phyloP scores from a whole-genome alignment of 495 filamentous ascomycete genomes.

The Aspergillus sclerotiicarbonarius region DNA sequence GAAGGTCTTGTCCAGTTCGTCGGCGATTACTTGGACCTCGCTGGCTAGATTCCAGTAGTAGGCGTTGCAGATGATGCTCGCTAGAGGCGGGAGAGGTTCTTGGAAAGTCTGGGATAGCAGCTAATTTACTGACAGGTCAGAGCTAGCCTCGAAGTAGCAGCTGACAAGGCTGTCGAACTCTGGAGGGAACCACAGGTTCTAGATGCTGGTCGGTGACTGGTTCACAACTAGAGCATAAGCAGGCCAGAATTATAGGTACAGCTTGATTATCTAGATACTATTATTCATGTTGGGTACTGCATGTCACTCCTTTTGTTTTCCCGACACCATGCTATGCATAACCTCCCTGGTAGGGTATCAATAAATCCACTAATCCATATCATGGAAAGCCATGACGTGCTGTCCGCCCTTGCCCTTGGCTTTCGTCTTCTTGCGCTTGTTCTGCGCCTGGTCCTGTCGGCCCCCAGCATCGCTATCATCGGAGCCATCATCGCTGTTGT shows the following conservation, averaged over 20 bases:
- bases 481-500: conserved; percentile 36
- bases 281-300: background rate
- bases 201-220: no score
- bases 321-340: conserved; percentile 1
- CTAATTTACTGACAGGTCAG: no score
- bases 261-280: background rate
- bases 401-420: conserved; percentile 53
- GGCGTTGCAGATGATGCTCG: conserved; percentile 44
- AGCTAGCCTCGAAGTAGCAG: no score
- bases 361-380: conserved; percentile 52
- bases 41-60: conserved; percentile 29
- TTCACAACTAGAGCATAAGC: no score
- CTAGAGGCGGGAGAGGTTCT: conserved; percentile 35
- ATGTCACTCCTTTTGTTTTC: background rate
- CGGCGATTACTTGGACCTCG: conserved; percentile 21
- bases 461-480: conserved; percentile 44
- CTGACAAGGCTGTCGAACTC: no score
- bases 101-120: no score
- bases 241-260: background rate
- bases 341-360: conserved; percentile 24
- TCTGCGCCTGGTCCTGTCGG: conserved; percentile 40
- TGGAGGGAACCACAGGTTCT: no score
- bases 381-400: conserved; percentile 62
- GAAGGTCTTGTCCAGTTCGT: conserved; percentile 45
- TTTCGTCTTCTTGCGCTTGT: conserved; percentile 60